Percentiles rank a stretch among this genome's conserved stretches.
Conservation (phyloP, 352 stramenopile species). For the Phytopythium kandeliae region DNA sequence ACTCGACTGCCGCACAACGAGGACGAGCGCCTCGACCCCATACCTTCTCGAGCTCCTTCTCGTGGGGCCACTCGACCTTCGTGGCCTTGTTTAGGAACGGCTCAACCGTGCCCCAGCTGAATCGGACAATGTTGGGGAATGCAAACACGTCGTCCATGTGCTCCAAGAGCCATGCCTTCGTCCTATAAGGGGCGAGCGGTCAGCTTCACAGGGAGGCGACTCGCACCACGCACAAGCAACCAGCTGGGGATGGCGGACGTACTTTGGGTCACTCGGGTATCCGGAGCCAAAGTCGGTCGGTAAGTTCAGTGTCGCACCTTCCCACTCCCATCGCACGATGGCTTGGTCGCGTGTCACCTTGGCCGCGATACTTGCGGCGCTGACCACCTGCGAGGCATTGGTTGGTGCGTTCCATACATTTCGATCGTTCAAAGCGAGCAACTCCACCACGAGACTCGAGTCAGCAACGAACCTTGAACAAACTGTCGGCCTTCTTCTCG, state of each 20-base stretch:
- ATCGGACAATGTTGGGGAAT: slow-evolving; percentile 90
- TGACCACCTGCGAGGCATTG: slow-evolving; percentile 68
- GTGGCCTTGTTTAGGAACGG: slow-evolving; percentile 44
- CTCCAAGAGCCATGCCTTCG: slow-evolving; percentile 81
- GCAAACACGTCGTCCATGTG: slow-evolving; percentile 88
- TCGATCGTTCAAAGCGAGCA: too few species aligned
- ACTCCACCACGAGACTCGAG: not conserved
- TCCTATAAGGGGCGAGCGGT: slow-evolving; percentile 23
- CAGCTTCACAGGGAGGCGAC: not conserved
- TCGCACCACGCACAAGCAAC: too few species aligned
- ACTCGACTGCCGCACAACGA: too few species aligned
- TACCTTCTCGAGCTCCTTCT: slow-evolving; percentile 65
- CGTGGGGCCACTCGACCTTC: slow-evolving; percentile 63
- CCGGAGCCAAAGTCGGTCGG: slow-evolving; percentile 79
- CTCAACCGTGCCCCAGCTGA: slow-evolving; percentile 88
- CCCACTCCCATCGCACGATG: slow-evolving; percentile 88
- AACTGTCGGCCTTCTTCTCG: slow-evolving; percentile 95
- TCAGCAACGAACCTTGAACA: slow-evolving; percentile 82
- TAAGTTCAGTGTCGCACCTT: slow-evolving; percentile 56
- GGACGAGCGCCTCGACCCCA: too few species aligned
- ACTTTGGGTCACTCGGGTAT: slow-evolving; percentile 93
- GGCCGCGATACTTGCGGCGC: slow-evolving; percentile 89
- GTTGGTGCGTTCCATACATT: too few species aligned
- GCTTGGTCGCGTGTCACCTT: slow-evolving; percentile 92
- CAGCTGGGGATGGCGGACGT: too few species aligned